Base-by-base conservation (phyloP, 306 rosid genomes). In the Senna tora region DNA sequence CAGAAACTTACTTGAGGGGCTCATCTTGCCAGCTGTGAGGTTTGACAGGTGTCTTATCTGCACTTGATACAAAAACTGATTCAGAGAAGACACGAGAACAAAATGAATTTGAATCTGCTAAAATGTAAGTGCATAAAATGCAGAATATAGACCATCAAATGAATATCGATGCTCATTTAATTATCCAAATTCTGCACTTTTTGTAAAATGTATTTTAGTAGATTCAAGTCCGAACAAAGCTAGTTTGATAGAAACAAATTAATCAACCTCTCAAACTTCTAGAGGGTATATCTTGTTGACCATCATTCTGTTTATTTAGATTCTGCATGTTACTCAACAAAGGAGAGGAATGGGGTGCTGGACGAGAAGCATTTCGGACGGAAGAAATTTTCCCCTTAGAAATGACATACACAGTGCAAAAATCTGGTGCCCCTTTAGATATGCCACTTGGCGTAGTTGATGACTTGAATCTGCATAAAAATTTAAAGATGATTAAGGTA, bases 331-430 rank as follows among this genome's bases (percentile, higher is more conserved):
- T 74, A 45, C 58, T 74, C 8, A 77, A 78, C 38, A 95, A 75
- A 17, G 99, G 99, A 34, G 99, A 95, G 71, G 74, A 1, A 78
- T 83, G 82, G 9, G 96, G 85, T 3, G 93, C 81, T 6, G 84
- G 65, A 57, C 97, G 88, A 65, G 88, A 42, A 63, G 97, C 89
- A 25, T 50, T 83, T 66, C 86, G 71, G 60, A 68, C 80, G 0
- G 99, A 87, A 4, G 95, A 84, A 17, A 87, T 59, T 79, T 87
- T 95, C 62, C 93, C 97, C 77, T 91, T 95, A 11, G 99, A 84
- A 59, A 89, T 79, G 28, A 90, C 88, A 75, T 84, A 87, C 13
- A 89, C 90, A 0, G 73, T 89, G 79, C 99, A 91, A 83, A 91
- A 95, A 82, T 95, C 97, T 0, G 99, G 97, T 32, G 76, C 87